Conservation (phyloP, 495 filamentous ascomycete species). For the Rhizodiscina lignyota region DNA sequence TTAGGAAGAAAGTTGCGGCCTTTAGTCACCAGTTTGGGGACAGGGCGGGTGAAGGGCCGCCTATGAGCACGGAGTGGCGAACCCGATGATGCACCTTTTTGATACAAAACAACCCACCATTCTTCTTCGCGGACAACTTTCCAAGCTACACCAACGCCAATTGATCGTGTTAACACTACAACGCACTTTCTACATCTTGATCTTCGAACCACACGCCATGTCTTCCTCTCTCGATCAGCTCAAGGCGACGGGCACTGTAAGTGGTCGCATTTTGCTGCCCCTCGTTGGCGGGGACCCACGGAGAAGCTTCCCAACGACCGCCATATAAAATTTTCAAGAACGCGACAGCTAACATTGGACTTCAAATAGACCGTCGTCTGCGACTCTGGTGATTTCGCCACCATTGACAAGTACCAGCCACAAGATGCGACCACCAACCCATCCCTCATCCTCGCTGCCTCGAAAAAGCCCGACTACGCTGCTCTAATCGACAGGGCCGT, state of each 20-base stretch:
- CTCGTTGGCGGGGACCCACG: conserved; percentile 14
- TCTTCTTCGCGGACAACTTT: no score
- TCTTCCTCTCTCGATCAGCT: conserved; percentile 83
- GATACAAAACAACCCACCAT: no score
- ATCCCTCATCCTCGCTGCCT: conserved; percentile 89
- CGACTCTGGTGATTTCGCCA: conserved; percentile 75
- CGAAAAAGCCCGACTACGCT: conserved; percentile 96
- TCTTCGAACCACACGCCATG: conserved; percentile 36
- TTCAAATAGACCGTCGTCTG: conserved; percentile 65
- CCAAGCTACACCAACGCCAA: no score
- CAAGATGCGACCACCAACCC: conserved; percentile 99
- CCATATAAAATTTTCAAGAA: conserved; percentile 4
- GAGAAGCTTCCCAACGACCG: conserved; percentile 1
- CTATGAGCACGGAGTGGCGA: no score
- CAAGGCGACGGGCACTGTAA: conserved; percentile 87
- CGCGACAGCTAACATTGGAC: conserved; percentile 1
- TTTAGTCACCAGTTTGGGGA: no score
- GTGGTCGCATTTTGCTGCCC: conserved; percentile 31
- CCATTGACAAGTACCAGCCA: conserved; percentile 98
- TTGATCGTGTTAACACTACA: no score
- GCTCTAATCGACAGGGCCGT: conserved; percentile 78
- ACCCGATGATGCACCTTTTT: no score
- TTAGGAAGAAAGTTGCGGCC: no score
- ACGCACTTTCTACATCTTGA: no score
- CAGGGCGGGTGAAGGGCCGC: no score